Evolutionary conservation across 352 stramenopile genomes (phyloP).

Genomic region (Globisporangium uncinulatum): DNA sequence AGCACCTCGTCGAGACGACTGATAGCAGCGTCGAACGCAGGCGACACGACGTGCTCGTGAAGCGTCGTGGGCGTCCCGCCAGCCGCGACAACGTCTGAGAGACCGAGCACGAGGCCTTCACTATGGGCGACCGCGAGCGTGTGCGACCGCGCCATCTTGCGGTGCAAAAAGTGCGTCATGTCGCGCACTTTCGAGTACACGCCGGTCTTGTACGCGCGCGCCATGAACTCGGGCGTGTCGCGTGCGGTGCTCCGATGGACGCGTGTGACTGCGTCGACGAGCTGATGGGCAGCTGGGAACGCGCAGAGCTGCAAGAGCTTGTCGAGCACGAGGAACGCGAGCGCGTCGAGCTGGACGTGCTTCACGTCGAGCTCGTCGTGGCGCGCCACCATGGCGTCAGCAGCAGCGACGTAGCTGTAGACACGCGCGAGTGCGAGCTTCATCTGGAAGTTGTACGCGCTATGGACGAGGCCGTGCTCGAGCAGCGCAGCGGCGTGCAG

Average conservation of each 20-base stretch:
- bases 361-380: slow-evolving; percentile 81
- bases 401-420: slow-evolving; percentile 70
- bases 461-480: slow-evolving; percentile 72
- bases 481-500: slow-evolving; percentile 51
- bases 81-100: slow-evolving; percentile 41
- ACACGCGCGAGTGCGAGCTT: slow-evolving; percentile 79
- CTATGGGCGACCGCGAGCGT: slow-evolving; percentile 59
- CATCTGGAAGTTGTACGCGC: slow-evolving; percentile 89
- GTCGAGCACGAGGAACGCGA: slow-evolving; percentile 81
- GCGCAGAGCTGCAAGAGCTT: slow-evolving; percentile 65
- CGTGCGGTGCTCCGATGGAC: slow-evolving; percentile 50
- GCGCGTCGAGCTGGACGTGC: slow-evolving; percentile 81
- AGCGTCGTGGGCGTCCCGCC: slow-evolving; percentile 30
- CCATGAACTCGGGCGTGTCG: slow-evolving; percentile 80
- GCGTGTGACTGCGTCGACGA: slow-evolving; percentile 40
- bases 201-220: slow-evolving; percentile 68
- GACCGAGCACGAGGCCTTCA: slow-evolving; percentile 49
- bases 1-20: slow-evolving; percentile 39
- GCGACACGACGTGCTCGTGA: slow-evolving; percentile 37
- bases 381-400: slow-evolving; percentile 51
- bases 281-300: slow-evolving; percentile 40
- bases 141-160: slow-evolving; percentile 73
- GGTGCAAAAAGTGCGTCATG: slow-evolving; percentile 73
- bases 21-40: slow-evolving; percentile 32
- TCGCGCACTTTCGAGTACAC: slow-evolving; percentile 83